Evolutionary conservation across 2,329 filamentous ascomycete genomes (phyloP).

Genomic region (Penicillium sp.): DNA sequence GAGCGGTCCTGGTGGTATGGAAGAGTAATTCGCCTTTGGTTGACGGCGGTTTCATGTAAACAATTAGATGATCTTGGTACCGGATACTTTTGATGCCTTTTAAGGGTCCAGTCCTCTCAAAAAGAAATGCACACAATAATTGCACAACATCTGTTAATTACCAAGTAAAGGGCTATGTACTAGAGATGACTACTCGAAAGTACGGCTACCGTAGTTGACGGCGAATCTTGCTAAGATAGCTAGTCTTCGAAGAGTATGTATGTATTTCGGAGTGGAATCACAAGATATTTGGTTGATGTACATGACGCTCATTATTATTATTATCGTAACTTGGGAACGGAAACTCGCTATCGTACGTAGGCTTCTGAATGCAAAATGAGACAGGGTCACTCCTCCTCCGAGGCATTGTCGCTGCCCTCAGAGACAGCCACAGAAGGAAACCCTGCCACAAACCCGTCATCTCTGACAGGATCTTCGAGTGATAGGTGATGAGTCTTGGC

Average conservation of each 20-base stretch:
- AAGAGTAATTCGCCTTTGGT: slow-evolving; percentile 44
- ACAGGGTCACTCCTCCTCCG: slow-evolving; percentile 25
- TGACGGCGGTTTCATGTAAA: slow-evolving; percentile 35
- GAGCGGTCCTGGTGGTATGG: slow-evolving; percentile 51
- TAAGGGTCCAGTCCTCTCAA: slow-evolving; percentile 24
- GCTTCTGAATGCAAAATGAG: background rate
- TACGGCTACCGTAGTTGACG: background rate
- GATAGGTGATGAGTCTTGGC: slow-evolving; percentile 66
- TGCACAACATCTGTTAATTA: background rate
- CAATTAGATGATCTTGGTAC: slow-evolving; percentile 27
- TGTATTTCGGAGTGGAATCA: background rate
- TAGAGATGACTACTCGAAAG: slow-evolving; percentile 4
- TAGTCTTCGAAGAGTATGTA: background rate
- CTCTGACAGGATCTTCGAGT: slow-evolving; percentile 71
- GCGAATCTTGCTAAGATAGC: background rate
- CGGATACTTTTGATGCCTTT: slow-evolving; percentile 22
- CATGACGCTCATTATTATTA: slow-evolving; percentile 14
- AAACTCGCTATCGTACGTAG: slow-evolving; percentile 22
- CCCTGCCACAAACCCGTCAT: slow-evolving; percentile 74
- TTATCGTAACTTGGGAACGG: slow-evolving; percentile 16
- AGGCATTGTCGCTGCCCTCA: slow-evolving; percentile 36
- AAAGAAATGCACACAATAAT: slow-evolving; percentile 29
- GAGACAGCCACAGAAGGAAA: slow-evolving; percentile 58
- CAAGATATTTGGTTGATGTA: background rate
- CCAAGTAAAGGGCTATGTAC: background rate